phyloP scores from a whole-genome alignment of 2,329 filamentous ascomycete species.

The Simplicillium sp. region DNA sequence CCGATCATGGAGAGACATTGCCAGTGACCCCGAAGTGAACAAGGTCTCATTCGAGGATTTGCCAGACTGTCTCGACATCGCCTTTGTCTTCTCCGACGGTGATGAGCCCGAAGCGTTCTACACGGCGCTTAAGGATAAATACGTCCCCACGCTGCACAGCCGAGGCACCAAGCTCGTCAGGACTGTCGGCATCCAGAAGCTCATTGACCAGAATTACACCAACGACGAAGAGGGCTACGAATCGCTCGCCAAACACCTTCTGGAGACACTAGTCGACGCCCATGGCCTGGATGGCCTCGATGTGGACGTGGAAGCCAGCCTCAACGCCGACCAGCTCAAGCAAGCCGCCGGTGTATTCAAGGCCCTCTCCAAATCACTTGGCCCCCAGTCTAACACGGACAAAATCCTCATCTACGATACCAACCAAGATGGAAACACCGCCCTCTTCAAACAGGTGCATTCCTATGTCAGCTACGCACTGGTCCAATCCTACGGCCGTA shows the following conservation, averaged over 20 bases:
- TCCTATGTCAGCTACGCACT: slow-evolving; percentile 3
- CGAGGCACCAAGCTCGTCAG: neutral
- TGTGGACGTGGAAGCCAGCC: slow-evolving; percentile 3
- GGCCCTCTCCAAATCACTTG: slow-evolving; percentile 4
- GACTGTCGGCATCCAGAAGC: neutral
- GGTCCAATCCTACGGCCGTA: slow-evolving; percentile 6
- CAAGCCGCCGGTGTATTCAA: slow-evolving; percentile 4
- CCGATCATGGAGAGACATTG: neutral
- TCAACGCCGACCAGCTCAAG: slow-evolving; percentile 1
- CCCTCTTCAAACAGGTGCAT: slow-evolving; percentile 4
- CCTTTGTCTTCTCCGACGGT: neutral
- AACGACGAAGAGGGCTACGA: neutral
- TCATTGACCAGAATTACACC: neutral
- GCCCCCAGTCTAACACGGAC: slow-evolving; percentile 5
- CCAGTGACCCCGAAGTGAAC: neutral
- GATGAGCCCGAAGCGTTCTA: neutral
- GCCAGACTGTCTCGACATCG: neutral
- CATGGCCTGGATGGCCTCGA: slow-evolving; percentile 5
- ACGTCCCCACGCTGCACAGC: neutral
- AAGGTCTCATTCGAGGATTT: neutral
- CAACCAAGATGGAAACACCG: slow-evolving; percentile 2
- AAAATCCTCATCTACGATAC: slow-evolving; percentile 6
- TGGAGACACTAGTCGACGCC: neutral
- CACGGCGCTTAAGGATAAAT: neutral
- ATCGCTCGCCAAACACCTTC: neutral